A percentile compares a stretch with the other conserved stretches of the same genome.
Evolutionary conservation across 2,329 filamentous ascomycete genomes (phyloP).

Genomic region (Hypoxylon sp.): DNA sequence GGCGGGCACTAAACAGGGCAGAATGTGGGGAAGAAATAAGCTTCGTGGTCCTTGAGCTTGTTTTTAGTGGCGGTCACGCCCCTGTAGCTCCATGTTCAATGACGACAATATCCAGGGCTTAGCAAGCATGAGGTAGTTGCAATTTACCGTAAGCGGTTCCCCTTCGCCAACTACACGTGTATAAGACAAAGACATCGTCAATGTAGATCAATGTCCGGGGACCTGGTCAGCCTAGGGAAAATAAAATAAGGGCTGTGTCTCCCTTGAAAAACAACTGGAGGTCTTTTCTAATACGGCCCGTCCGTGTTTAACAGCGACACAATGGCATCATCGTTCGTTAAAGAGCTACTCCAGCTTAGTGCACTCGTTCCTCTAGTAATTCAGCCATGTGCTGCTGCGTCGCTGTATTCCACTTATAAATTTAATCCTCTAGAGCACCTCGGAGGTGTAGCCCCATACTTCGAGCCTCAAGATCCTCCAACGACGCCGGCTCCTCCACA

Average conservation of each 20-base stretch:
- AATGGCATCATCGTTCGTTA: conserved; percentile 39
- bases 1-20: conserved; percentile 3
- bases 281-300: conserved; percentile 1
- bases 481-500: conserved; percentile 61
- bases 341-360: conserved; percentile 33
- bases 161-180: conserved; percentile 5
- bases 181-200: conserved; percentile 4
- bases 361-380: conserved; percentile 25
- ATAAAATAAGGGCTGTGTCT: neutral
- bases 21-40: conserved; percentile 25
- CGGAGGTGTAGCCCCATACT: conserved; percentile 70
- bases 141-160: neutral
- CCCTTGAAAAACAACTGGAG: neutral
- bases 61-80: conserved; percentile 16
- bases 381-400: conserved; percentile 31
- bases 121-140: conserved; percentile 3
- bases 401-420: conserved; percentile 62
- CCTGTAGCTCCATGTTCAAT: conserved; percentile 26
- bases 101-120: conserved; percentile 29
- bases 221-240: neutral
- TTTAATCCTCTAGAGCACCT: conserved; percentile 70
- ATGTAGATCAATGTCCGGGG: conserved; percentile 2
- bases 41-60: conserved; percentile 20
- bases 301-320: conserved; percentile 16
- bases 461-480: conserved; percentile 67